Evolutionary conservation across 1,284 basidiomycete species (phyloP).

Genomic region (Phenoliferia sp.): DNA sequence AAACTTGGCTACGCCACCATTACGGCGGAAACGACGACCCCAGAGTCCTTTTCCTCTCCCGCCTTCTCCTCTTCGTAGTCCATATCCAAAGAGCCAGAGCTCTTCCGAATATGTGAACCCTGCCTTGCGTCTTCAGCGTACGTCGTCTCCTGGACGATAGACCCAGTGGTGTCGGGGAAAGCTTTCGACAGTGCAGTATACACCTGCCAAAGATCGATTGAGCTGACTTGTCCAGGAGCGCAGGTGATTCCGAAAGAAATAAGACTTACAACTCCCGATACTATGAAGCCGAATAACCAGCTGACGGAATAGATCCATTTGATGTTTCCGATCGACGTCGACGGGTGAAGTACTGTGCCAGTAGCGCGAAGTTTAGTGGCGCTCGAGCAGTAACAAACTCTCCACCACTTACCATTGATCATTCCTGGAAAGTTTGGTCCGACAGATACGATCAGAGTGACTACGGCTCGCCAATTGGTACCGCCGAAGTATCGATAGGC

Average conservation of each 20-base stretch:
- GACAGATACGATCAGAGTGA: background rate
- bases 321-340: background rate
- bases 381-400: background rate
- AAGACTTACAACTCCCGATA: background rate
- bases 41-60: background rate
- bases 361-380: background rate
- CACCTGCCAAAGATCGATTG: background rate
- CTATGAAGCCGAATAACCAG: background rate
- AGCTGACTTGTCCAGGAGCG: too few species aligned
- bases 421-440: background rate
- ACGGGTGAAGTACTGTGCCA: background rate
- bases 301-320: slow-evolving; percentile 3
- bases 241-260: too few species aligned
- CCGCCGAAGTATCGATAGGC: background rate
- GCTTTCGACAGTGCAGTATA: background rate
- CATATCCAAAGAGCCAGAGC: background rate
- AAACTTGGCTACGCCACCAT: too few species aligned
- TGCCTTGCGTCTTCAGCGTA: background rate
- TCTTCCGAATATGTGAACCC: background rate
- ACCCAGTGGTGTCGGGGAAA: background rate
- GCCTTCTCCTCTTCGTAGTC: background rate
- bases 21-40: background rate
- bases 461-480: background rate
- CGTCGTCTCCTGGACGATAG: background rate
- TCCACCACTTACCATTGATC: background rate